These are phyloP conservation scores for Tylopilus subfusipes DNA, from an alignment of 768 basidiomycete species.

Conservation along the genomic window DNA sequence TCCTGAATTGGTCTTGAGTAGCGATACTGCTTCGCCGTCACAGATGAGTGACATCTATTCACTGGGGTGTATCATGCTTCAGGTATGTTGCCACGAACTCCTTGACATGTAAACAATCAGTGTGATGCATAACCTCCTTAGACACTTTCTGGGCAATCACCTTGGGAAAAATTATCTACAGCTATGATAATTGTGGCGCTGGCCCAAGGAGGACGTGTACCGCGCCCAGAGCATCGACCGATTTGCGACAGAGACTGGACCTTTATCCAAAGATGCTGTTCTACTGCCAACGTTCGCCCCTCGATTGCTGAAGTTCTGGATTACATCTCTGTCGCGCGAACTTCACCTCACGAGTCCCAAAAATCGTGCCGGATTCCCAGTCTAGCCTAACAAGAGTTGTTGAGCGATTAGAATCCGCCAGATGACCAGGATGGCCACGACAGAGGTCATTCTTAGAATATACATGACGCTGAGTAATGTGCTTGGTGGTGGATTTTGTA, in stretches of 20 bases:
- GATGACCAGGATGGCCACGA: background rate
- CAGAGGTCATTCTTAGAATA: background rate
- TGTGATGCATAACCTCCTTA: background rate
- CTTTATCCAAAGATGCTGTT: slow-evolving; percentile 1
- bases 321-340: background rate
- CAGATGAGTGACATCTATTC: slow-evolving; percentile 1
- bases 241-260: background rate
- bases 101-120: background rate
- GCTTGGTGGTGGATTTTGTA: no score
- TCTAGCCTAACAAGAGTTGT: no score
- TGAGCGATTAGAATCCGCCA: background rate
- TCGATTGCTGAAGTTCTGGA: background rate
- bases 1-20: background rate
- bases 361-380: background rate
- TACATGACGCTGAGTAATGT: no score
- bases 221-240: background rate
- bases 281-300: background rate
- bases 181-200: background rate
- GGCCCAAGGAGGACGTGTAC: background rate
- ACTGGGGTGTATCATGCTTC: slow-evolving; percentile 1
- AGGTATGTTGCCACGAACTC: background rate
- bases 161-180: background rate
- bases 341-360: background rate
- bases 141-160: background rate
- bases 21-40: background rate